A percentile compares a stretch with the other conserved stretches of the same genome.
Conservation (phyloP, 2,329 filamentous ascomycete species). For the Trichoderma sp. region DNA sequence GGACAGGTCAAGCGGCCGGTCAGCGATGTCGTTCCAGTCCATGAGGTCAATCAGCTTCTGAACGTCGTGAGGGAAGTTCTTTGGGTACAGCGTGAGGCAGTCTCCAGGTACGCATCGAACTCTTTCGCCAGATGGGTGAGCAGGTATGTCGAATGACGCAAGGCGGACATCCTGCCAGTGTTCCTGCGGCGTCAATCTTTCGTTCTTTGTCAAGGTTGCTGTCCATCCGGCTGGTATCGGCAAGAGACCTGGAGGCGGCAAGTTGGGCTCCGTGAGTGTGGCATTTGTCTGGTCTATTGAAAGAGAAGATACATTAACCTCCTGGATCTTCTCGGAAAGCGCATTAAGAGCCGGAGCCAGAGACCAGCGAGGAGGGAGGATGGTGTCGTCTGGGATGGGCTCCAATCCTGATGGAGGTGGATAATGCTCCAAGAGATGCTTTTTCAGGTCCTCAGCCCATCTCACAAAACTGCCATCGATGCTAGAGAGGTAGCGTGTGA, state of each 20-base stretch:
- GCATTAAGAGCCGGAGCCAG: slow-evolving; percentile 30
- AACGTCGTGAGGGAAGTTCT: slow-evolving; percentile 83
- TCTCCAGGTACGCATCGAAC: slow-evolving; percentile 66
- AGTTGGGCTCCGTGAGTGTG: slow-evolving; percentile 21
- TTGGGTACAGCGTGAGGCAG: slow-evolving; percentile 77
- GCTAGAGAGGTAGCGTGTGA: slow-evolving; percentile 42
- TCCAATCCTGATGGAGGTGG: slow-evolving; percentile 65
- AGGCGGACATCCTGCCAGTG: slow-evolving; percentile 96
- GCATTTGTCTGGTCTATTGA: slow-evolving; percentile 20
- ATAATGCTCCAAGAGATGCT: slow-evolving; percentile 62
- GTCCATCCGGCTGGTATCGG: slow-evolving; percentile 56
- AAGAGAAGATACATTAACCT: not conserved
- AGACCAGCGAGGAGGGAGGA: slow-evolving; percentile 70
- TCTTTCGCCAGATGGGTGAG: slow-evolving; percentile 22
- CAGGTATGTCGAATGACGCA: slow-evolving; percentile 57
- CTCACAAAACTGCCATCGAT: slow-evolving; percentile 78
- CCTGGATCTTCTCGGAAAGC: not conserved
- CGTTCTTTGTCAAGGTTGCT: slow-evolving; percentile 63
- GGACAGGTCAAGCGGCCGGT: slow-evolving; percentile 60
- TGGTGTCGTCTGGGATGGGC: slow-evolving; percentile 71
- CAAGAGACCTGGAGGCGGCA: slow-evolving; percentile 41
- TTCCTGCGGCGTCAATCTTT: slow-evolving; percentile 66
- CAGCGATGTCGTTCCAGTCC: slow-evolving; percentile 73
- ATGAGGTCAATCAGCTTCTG: slow-evolving; percentile 73
- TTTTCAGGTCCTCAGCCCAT: slow-evolving; percentile 69